Conservation (phyloP, 352 stramenopile species). For the Peronospora destructor region DNA sequence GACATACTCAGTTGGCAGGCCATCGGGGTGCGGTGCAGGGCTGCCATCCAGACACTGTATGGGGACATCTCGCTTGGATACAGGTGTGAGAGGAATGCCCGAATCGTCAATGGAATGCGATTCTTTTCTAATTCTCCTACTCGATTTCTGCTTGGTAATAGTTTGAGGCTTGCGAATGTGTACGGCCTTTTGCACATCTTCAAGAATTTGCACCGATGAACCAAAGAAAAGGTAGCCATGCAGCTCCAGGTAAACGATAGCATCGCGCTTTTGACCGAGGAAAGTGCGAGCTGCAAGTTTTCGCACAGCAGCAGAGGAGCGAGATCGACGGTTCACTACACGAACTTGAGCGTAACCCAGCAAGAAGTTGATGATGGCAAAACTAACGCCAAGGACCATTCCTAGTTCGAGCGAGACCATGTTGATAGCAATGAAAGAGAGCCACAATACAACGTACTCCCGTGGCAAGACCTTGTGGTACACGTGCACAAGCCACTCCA, state of each 20-base stretch:
- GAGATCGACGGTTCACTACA: conserved; percentile 58
- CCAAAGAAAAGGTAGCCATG: conserved; percentile 85
- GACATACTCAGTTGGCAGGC: conserved; percentile 73
- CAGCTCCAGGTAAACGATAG: conserved; percentile 75
- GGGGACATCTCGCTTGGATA: conserved; percentile 43
- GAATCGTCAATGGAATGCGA: conserved; percentile 22
- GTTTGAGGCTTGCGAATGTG: conserved; percentile 42
- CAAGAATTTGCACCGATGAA: conserved; percentile 73
- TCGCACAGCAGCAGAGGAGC: conserved; percentile 53
- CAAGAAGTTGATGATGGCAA: conserved; percentile 85
- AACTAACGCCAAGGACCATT: conserved; percentile 89
- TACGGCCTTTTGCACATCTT: conserved; percentile 75
- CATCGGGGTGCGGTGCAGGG: conserved; percentile 33
- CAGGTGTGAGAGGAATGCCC: conserved; percentile 43
- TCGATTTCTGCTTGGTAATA: conserved; percentile 16
- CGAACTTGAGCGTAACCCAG: conserved; percentile 67
- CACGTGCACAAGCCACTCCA: conserved; percentile 92
- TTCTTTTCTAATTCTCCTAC: conserved; percentile 13
- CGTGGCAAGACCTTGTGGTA: conserved; percentile 74
- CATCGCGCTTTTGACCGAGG: conserved; percentile 55
- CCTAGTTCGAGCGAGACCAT: conserved; percentile 92
- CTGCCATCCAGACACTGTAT: conserved; percentile 74
- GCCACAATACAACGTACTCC: conserved; percentile 91
- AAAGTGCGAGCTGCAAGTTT: conserved; percentile 58
- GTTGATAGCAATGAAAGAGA: conserved; percentile 93